Base-by-base conservation (phyloP, 805 yeast genomes). In the Henningerozyma blattae region DNA sequence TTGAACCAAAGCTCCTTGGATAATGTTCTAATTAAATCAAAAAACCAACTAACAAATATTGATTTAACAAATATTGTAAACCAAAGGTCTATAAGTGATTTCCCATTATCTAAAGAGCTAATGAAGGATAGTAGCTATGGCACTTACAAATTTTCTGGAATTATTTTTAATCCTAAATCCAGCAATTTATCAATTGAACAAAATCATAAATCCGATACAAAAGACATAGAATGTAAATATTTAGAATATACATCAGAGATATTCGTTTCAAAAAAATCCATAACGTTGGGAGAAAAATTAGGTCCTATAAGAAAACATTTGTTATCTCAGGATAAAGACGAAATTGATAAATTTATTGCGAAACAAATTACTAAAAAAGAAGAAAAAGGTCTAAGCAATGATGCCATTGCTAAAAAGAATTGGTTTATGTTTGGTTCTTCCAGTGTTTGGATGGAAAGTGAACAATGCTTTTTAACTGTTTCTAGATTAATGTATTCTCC, bases 391-490 rank as follows among this genome's bases (percentile, higher is more conserved):
- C 28, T 35, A 33, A 15, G 37, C 14, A 37, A 41, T 18, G 34
- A 30, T 13, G 35, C 36, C 9, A 34, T 36, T 31, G 32, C 43
- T 12, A 25, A 32, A n/a, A 28, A 39, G 22, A 33, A 32, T 20
- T 71, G 75, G 74, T 65, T 47, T 39, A 54, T 62, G 31, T 62
- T 68, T 33, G 66, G 72, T 5, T 73, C 73, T 1, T 62, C 73
- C 1, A 61, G 71, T 1, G 69, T 69, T 13, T 71, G 74, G 73
- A 47, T 72, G 18, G 65, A 62, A 27, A 64, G 64, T 28, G 69
- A 67, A 41, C 67, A 68, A 19, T 62, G 68, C n/a, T 73, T 70
- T 48, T 48, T 65, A 40, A 57, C 67, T 56, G 65, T 63, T 15
- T 61, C 70, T 16, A 52, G 75, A 37, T 45, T 68, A 16, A 47